A percentile compares a stretch with the other conserved stretches of the same genome.
These are phyloP conservation scores for Skeletonema menzelii DNA, from an alignment of 108 stramenopile species.

Conservation along the genomic window DNA sequence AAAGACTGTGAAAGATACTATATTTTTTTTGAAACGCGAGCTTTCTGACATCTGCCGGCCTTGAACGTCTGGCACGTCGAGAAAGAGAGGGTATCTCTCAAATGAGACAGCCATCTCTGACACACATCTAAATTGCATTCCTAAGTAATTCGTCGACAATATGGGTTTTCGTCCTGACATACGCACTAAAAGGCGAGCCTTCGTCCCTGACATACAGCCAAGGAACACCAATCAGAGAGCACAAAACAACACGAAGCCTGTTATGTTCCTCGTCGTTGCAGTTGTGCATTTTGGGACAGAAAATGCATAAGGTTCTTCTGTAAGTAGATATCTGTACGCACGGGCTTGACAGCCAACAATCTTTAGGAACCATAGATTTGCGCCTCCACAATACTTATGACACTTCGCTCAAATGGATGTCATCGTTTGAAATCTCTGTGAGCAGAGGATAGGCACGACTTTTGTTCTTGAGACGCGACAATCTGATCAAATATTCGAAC, in stretches of 20 bases:
- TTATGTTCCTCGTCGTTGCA: too few relatives aligned
- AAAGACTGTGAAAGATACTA: too few relatives aligned
- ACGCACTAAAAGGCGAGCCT: neutral
- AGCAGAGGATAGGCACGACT: neutral
- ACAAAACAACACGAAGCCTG: neutral
- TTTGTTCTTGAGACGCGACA: neutral
- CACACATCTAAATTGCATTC: neutral
- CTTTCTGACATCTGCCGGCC: too few relatives aligned
- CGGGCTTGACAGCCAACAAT: too few relatives aligned
- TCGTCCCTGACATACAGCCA: too few relatives aligned
- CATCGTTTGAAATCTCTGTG: neutral
- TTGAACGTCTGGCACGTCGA: too few relatives aligned
- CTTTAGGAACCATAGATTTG: too few relatives aligned
- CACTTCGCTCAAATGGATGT: neutral
- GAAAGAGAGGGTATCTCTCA: neutral
- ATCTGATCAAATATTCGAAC: neutral
- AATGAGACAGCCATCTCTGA: neutral
- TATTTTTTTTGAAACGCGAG: too few relatives aligned
- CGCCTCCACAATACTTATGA: neutral
- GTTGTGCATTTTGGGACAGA: too few relatives aligned
- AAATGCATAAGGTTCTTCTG: too few relatives aligned
- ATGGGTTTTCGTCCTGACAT: neutral
- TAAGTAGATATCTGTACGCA: too few relatives aligned
- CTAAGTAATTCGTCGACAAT: neutral
- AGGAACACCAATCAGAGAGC: too few relatives aligned